Percentiles rank a stretch among this genome's conserved stretches.
These are phyloP conservation scores for Leccinellum luteum DNA, from an alignment of 768 basidiomycete genomes.

Conservation along the genomic window DNA sequence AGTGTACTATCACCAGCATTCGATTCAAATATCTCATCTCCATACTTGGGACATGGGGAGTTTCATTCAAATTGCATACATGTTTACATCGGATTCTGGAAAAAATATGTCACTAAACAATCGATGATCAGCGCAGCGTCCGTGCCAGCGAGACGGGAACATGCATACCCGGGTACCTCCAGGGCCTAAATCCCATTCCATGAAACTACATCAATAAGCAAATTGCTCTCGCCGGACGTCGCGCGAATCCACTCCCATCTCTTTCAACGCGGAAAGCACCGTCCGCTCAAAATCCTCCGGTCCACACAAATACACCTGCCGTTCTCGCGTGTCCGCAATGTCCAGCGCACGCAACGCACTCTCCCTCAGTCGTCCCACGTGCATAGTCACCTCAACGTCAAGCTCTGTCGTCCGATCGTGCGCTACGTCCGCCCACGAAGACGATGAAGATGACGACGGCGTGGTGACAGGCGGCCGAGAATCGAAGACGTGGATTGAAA, in stretches of 20 bases:
- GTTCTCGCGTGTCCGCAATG: slow-evolving; percentile 16
- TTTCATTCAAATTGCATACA: too few species aligned
- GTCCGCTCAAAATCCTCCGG: slow-evolving; percentile 44
- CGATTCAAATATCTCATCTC: too few species aligned
- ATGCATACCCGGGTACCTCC: too few species aligned
- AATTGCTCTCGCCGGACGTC: slow-evolving; percentile 42
- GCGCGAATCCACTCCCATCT: slow-evolving; percentile 34
- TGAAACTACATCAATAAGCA: slow-evolving; percentile 33
- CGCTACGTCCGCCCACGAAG: neutral
- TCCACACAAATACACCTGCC: slow-evolving; percentile 50
- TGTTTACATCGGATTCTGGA: too few species aligned
- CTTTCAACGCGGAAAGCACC: slow-evolving; percentile 34
- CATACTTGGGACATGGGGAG: too few species aligned
- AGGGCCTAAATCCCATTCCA: too few species aligned
- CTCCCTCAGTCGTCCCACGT: slow-evolving; percentile 21
- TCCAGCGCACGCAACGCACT: slow-evolving; percentile 4
- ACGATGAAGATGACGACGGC: neutral
- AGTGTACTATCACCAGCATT: too few species aligned
- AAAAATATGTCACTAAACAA: neutral
- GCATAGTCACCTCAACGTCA: slow-evolving; percentile 13
- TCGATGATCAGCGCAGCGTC: too few species aligned
- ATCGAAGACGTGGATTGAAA: slow-evolving; percentile 42
- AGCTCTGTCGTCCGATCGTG: slow-evolving; percentile 10
- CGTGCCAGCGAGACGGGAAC: too few species aligned
- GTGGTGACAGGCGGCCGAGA: neutral